Evolutionary conservation across 176 grass and related monocot species (phyloP).

Genomic region (Musa schizocarpa): DNA sequence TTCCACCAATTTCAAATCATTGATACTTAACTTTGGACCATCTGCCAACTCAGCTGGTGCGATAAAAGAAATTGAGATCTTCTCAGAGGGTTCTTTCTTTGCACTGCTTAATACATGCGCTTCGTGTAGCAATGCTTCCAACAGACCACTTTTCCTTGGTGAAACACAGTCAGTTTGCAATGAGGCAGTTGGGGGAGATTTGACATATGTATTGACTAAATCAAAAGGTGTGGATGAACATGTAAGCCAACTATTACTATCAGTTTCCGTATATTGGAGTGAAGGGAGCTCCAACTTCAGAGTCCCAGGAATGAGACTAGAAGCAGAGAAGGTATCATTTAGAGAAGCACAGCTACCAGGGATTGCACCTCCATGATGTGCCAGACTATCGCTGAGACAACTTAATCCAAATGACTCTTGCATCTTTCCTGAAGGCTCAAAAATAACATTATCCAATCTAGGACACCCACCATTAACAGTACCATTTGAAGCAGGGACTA

Average conservation of each 20-base stretch:
- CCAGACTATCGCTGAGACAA: constrained; percentile 5
- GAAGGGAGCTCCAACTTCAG: constrained; percentile 59
- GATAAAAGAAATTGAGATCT: constrained; percentile 2
- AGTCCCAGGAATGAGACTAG: constrained; percentile 22
- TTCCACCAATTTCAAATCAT: neutral
- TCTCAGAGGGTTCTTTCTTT: constrained; percentile 20
- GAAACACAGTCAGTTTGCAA: constrained; percentile 11
- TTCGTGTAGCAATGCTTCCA: constrained; percentile 22
- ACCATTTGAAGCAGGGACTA: neutral
- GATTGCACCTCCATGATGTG: constrained; percentile 23
- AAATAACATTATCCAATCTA: constrained; percentile 3
- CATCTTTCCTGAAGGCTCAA: constrained; percentile 11
- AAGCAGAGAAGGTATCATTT: constrained; percentile 48
- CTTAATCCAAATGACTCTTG: constrained; percentile 4
- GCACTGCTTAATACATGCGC: constrained; percentile 11
- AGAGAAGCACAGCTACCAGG: constrained; percentile 16
- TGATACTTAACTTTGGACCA: neutral
- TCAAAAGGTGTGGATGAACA: constrained; percentile 13
- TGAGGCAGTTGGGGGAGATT: constrained; percentile 15
- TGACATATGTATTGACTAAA: constrained; percentile 1
- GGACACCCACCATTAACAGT: neutral
- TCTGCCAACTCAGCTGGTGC: constrained; percentile 2
- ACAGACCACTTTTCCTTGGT: constrained; percentile 17
- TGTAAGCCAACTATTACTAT: constrained; percentile 4
- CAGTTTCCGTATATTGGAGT: constrained; percentile 45